Evolutionary conservation across 257 asterid species (phyloP), one percentile per base, ranked within the genome.

Genomic region (Echium plantagineum): DNA sequence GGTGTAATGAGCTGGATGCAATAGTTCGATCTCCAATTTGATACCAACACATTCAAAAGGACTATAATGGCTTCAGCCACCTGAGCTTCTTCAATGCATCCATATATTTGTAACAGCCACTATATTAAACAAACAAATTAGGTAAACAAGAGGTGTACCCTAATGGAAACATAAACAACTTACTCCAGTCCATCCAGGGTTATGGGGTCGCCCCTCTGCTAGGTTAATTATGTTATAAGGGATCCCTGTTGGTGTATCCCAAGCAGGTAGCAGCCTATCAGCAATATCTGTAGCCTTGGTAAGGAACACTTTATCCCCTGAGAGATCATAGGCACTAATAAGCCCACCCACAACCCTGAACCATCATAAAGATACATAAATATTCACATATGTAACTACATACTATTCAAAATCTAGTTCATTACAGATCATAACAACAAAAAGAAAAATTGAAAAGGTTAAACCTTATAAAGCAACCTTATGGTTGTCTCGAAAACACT

Each of bases 401-500:
- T 61, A 74, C 68, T 58, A 67, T 52, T 35, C 59, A 52, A 24
- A 7, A 16, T 16, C 18, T 17, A 21, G 1, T n/a, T n/a, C 21
- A 21, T n/a, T 46, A 57, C 63, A 69, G 22, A 57, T 49, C 51
- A 49, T 74, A 65, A 62, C 68, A 70, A n/a, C 71, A 70, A 64
- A 58, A 60, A 57, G 30, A 63, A 76, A 61, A 66, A 66, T 71
- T 65, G 69, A 60, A 72, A 75, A 65, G 78, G 46, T 72, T 83
- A 83, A 89, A 93, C 94, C 94, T 83, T 80, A 83, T 77, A 84
- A 79, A 83, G 94, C 86, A 85, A 93, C 99, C 99, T 93, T 93
- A 93, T 93, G 90, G 99, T 93, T 78, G 99, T 93, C 87, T 93
- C 99, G 47, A 93, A 93, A 72, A 93, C 99, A 59, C 99, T 93